phyloP scores from a whole-genome alignment of 148 eudicot genomes.

The Beta vulgaris region DNA sequence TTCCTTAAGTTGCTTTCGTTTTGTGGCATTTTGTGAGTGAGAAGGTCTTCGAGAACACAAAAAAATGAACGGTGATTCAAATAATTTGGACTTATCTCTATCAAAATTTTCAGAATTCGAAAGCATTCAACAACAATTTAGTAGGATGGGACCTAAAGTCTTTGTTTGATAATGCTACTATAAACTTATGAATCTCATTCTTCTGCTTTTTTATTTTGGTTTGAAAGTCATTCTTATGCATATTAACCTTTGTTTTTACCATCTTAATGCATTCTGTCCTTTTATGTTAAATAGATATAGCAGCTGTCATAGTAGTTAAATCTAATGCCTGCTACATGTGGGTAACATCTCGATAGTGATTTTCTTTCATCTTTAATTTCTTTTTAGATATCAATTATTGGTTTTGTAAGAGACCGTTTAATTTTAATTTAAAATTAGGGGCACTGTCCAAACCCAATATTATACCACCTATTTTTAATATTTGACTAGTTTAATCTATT shows the following conservation, averaged over 20 bases:
- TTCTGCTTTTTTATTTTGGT: too few relatives aligned
- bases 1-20: constrained; percentile 10
- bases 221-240: too few relatives aligned
- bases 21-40: constrained; percentile 5
- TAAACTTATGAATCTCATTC: background rate
- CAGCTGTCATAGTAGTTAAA: background rate
- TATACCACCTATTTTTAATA: too few relatives aligned
- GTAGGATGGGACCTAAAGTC: background rate
- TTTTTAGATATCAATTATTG: too few relatives aligned
- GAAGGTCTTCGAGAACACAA: background rate
- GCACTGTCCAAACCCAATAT: too few relatives aligned
- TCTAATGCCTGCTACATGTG: background rate
- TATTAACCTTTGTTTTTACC: background rate
- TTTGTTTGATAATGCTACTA: background rate
- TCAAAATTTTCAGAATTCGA: background rate
- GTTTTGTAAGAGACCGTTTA: too few relatives aligned
- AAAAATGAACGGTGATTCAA: background rate
- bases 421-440: too few relatives aligned
- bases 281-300: constrained; percentile 17
- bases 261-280: constrained; percentile 3
- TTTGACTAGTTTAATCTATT: too few relatives aligned
- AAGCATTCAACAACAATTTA: background rate
- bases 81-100: constrained; percentile 8
- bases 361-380: background rate
- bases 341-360: background rate